phyloP scores from a whole-genome alignment of 2,329 filamentous ascomycete species.

The Clarireedia sp. region DNA sequence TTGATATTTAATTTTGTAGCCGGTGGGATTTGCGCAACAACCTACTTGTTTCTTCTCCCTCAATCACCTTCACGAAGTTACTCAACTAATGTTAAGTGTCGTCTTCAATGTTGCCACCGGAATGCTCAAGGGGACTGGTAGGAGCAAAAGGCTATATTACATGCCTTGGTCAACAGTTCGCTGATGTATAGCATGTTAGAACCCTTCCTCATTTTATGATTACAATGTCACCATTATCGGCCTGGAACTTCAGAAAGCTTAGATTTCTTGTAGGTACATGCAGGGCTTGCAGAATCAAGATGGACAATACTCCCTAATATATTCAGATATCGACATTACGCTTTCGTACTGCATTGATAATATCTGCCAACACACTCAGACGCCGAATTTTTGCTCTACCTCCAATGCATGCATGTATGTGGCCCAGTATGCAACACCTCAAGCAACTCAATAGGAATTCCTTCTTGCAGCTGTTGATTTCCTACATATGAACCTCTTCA shows the following conservation, averaged over 20 bases:
- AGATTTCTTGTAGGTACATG: too few species aligned
- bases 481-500: not conserved
- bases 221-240: too few species aligned
- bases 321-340: too few species aligned
- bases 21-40: not conserved
- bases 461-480: not conserved
- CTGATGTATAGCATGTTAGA: conserved; percentile 14
- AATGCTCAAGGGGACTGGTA: conserved; percentile 30
- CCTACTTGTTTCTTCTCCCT: not conserved
- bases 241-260: too few species aligned
- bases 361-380: too few species aligned
- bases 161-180: conserved; percentile 29
- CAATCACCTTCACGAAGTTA: not conserved
- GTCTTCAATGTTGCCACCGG: not conserved
- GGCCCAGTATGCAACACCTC: not conserved
- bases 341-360: too few species aligned
- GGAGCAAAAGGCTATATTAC: conserved; percentile 26
- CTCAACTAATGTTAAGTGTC: conserved; percentile 24
- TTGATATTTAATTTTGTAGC: not conserved
- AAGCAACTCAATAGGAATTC: not conserved
- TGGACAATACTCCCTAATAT: too few species aligned
- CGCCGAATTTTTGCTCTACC: not conserved
- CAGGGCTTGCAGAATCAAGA: too few species aligned
- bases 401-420: not conserved
- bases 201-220: too few species aligned